Conservation (phyloP, 1,284 basidiomycete genomes). For the Austroboletus sp. region DNA sequence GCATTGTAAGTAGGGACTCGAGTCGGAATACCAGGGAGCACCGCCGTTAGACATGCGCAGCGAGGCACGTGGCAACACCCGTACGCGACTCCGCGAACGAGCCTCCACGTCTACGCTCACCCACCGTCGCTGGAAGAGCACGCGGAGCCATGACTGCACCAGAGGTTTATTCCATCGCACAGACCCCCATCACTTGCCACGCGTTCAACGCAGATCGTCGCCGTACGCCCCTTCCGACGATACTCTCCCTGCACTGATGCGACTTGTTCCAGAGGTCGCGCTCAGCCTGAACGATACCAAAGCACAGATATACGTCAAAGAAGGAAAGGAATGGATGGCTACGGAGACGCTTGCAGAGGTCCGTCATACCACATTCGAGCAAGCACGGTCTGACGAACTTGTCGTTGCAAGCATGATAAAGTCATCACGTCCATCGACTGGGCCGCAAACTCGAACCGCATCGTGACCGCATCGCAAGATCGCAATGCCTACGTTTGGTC, state of each 20-base stretch:
- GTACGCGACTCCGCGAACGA: background rate
- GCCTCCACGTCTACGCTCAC: background rate
- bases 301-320: constrained; percentile 72
- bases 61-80: constrained; percentile 11
- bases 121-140: background rate
- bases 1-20: too few species aligned
- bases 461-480: constrained; percentile 97
- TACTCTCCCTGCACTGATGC: background rate
- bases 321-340: constrained; percentile 67
- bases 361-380: constrained; percentile 17
- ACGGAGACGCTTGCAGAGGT: constrained; percentile 85
- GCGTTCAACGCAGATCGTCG: constrained; percentile 87
- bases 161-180: constrained; percentile 72
- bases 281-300: constrained; percentile 89
- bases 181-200: constrained; percentile 83
- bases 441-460: constrained; percentile 93
- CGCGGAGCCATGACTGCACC: constrained; percentile 56
- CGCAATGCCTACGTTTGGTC: constrained; percentile 99
- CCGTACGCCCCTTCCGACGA: constrained; percentile 48
- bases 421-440: constrained; percentile 97
- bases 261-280: constrained; percentile 64
- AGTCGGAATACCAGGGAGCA: background rate
- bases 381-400: background rate
- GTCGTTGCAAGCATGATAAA: constrained; percentile 81
- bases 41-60: constrained; percentile 7